Conservation (phyloP, 2,329 filamentous ascomycete genomes). For the Cladophialophora carrionii region DNA sequence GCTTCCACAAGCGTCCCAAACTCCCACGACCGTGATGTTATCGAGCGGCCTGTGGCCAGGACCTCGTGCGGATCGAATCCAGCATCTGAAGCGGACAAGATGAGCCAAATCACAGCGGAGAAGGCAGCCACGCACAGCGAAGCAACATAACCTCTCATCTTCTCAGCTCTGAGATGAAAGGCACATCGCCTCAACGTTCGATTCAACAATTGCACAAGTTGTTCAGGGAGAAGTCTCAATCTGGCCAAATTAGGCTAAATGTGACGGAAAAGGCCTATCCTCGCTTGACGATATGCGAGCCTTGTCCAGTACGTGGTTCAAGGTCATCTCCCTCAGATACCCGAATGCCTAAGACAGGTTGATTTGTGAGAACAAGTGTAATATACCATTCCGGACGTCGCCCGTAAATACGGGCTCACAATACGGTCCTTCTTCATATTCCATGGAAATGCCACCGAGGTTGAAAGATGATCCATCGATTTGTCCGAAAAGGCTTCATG, state of each 20-base stretch:
- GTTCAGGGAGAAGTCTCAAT: not conserved
- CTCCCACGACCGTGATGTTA: conserved; percentile 24
- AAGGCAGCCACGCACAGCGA: conserved; percentile 5
- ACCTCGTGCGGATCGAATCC: conserved; percentile 10
- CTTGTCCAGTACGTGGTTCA: not conserved
- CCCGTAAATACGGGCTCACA: too few species aligned
- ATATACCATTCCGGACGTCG: too few species aligned
- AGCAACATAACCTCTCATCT: not conserved
- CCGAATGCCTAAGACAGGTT: not conserved
- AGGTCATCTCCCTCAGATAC: not conserved
- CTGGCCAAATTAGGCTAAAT: conserved; percentile 13
- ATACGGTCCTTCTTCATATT: too few species aligned
- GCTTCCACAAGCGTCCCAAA: conserved; percentile 29
- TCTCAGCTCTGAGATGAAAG: not conserved
- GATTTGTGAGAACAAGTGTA: too few species aligned
- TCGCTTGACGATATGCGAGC: not conserved
- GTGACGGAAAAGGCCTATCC: not conserved
- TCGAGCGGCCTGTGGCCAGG: conserved; percentile 5
- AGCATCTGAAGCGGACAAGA: conserved; percentile 1
- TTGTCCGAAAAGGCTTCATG: too few species aligned
- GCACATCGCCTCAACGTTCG: not conserved
- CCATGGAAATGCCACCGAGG: too few species aligned
- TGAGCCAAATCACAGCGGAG: not conserved
- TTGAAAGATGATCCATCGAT: too few species aligned
- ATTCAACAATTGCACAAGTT: not conserved